Percentiles rank a stretch among this genome's conserved stretches.
Evolutionary conservation across 495 filamentous ascomycete species (phyloP).

Genomic region (Trichoderma virens): DNA sequence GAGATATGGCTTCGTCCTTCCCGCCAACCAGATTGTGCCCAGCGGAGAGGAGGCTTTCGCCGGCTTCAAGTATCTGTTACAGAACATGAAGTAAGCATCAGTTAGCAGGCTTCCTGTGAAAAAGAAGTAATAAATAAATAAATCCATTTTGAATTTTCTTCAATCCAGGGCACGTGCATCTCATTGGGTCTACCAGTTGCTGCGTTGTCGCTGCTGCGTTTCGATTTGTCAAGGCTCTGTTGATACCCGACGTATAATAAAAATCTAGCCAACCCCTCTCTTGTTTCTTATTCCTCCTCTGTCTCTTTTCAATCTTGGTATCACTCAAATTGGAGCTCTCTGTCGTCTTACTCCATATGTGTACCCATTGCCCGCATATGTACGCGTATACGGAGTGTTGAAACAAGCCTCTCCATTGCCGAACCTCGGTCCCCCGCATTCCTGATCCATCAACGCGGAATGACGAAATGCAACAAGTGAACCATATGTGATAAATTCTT

Average conservation of each 20-base stretch:
- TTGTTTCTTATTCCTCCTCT: background rate
- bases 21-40: conserved; percentile 47
- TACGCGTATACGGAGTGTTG: too few relatives aligned
- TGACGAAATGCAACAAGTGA: background rate
- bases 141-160: too few relatives aligned
- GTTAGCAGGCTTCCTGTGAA: background rate
- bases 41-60: conserved; percentile 45
- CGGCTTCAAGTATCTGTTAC: conserved; percentile 44
- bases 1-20: conserved; percentile 49
- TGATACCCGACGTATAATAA: too few relatives aligned
- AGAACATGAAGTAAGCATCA: conserved; percentile 27
- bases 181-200: too few relatives aligned
- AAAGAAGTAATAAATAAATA: background rate
- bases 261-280: background rate
- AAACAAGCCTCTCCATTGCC: background rate
- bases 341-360: too few relatives aligned
- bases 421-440: background rate
- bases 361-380: too few relatives aligned
- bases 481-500: background rate
- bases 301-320: background rate
- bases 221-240: too few relatives aligned
- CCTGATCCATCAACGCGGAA: background rate
- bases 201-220: too few relatives aligned
- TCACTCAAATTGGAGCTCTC: background rate
- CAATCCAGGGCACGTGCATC: too few relatives aligned